Percentiles rank a stretch among this genome's conserved stretches.
phyloP scores from a whole-genome alignment of 305 asterid genomes.

The Andrographis paniculata region DNA sequence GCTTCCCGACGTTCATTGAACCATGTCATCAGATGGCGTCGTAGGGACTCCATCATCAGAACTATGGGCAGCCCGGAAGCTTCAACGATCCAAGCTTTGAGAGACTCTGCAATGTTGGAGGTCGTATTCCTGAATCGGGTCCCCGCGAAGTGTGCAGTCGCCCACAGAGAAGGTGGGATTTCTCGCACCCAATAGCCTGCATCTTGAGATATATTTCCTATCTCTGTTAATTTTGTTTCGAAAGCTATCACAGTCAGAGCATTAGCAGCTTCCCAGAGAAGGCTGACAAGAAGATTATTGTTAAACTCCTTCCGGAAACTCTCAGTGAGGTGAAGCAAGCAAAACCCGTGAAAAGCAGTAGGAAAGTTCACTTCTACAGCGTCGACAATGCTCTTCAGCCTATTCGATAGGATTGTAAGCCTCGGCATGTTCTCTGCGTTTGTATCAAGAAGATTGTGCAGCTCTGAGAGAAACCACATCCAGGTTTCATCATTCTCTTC shows the following conservation, averaged over 20 bases:
- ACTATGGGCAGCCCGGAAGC: slow-evolving; percentile 90
- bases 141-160: slow-evolving; percentile 83
- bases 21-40: slow-evolving; percentile 96
- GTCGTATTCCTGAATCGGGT: slow-evolving; percentile 82
- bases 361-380: slow-evolving; percentile 93
- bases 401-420: slow-evolving; percentile 84
- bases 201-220: slow-evolving; percentile 82
- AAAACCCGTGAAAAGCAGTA: slow-evolving; percentile 90
- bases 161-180: slow-evolving; percentile 80
- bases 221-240: slow-evolving; percentile 70
- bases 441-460: slow-evolving; percentile 75
- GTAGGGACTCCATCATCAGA: slow-evolving; percentile 93
- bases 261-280: slow-evolving; percentile 87
- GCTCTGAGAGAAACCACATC: slow-evolving; percentile 99
- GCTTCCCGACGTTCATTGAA: slow-evolving; percentile 91
- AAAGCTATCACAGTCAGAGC: slow-evolving; percentile 71
- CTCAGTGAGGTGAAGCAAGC: slow-evolving; percentile 90
- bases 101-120: slow-evolving; percentile 61
- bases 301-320: slow-evolving; percentile 84
- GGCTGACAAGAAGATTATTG: slow-evolving; percentile 74
- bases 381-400: slow-evolving; percentile 75
- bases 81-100: slow-evolving; percentile 74
- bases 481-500: slow-evolving; percentile 89
- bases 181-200: slow-evolving; percentile 89
- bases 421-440: slow-evolving; percentile 96